phyloP scores from a whole-genome alignment of 768 basidiomycete species.

The Boletus fagicola region DNA sequence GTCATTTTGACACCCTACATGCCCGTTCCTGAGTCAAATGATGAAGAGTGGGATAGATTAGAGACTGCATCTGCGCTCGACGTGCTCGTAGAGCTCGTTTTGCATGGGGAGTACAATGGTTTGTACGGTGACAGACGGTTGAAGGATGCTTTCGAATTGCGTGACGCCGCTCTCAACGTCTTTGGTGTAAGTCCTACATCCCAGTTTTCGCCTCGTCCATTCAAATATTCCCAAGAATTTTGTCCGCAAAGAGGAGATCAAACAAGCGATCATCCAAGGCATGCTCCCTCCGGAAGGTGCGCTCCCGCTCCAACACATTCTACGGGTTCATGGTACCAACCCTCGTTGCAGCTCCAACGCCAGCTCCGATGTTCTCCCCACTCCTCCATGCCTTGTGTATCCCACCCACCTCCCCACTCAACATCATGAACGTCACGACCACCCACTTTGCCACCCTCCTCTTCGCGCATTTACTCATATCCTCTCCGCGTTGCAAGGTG shows the following conservation, averaged over 20 bases:
- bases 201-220: background rate
- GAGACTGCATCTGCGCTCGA: conserved; percentile 80
- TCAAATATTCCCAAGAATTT: conserved; percentile 54
- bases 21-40: conserved; percentile 77
- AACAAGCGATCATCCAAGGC: conserved; percentile 63
- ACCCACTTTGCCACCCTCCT: conserved; percentile 75
- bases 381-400: conserved; percentile 66
- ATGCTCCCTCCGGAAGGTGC: conserved; percentile 65
- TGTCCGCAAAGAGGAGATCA: conserved; percentile 69
- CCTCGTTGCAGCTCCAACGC: conserved; percentile 24
- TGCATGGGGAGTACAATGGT: conserved; percentile 90
- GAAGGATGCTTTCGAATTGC: conserved; percentile 69
- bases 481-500: conserved; percentile 60
- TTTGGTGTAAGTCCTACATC: conserved; percentile 68
- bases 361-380: conserved; percentile 55
- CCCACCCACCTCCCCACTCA: conserved; percentile 59
- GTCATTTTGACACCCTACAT: conserved; percentile 71
- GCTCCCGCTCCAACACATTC: background rate
- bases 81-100: conserved; percentile 72
- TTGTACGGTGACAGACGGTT: conserved; percentile 52
- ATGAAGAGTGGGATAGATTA: conserved; percentile 91
- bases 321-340: background rate
- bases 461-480: conserved; percentile 76
- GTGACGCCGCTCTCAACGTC: conserved; percentile 72
- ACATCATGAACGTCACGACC: conserved; percentile 55